Percentiles rank a stretch among this genome's conserved stretches.
Conservation (phyloP, 345 rosid genomes). For the Theobroma cacao region DNA sequence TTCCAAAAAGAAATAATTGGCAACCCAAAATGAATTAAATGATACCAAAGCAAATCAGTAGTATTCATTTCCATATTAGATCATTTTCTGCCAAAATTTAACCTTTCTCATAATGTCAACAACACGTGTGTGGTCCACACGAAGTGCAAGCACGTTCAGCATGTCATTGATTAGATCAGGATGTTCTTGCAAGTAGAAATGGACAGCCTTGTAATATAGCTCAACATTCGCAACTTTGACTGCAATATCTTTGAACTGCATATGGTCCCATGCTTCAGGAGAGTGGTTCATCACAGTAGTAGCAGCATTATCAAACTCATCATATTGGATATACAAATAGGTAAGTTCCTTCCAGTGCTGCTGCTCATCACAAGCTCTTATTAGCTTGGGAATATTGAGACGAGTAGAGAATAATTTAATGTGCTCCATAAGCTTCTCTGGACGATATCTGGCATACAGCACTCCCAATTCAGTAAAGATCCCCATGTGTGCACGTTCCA, state of each 20-base stretch:
- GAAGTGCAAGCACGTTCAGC: conserved; percentile 89
- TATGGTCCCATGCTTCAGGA: conserved; percentile 99
- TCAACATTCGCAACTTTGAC: conserved; percentile 97
- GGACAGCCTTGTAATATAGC: conserved; percentile 94
- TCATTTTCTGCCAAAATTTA: conserved; percentile 8
- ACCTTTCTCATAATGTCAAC: conserved; percentile 99
- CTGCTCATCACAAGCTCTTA: conserved; percentile 96
- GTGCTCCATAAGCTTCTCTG: conserved; percentile 98
- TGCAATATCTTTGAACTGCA: conserved; percentile 93
- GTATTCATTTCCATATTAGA: background rate
- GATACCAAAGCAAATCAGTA: background rate
- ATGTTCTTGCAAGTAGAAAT: conserved; percentile 96
- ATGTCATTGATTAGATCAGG: conserved; percentile 93
- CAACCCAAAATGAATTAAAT: conserved; percentile 2
- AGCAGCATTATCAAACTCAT: conserved; percentile 98
- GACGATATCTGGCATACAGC: conserved; percentile 92
- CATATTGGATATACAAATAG: conserved; percentile 84
- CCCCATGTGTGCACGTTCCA: conserved; percentile 99
- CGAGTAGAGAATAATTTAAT: conserved; percentile 95
- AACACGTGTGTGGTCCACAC: conserved; percentile 95
- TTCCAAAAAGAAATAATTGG: conserved; percentile 13
- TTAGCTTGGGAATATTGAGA: conserved; percentile 95
- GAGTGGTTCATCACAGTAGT: conserved; percentile 99
- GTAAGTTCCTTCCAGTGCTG: conserved; percentile 98
- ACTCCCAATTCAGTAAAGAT: conserved; percentile 98